Base-by-base conservation (phyloP, 2,329 filamentous ascomycete genomes). In the Septoria linicola region DNA sequence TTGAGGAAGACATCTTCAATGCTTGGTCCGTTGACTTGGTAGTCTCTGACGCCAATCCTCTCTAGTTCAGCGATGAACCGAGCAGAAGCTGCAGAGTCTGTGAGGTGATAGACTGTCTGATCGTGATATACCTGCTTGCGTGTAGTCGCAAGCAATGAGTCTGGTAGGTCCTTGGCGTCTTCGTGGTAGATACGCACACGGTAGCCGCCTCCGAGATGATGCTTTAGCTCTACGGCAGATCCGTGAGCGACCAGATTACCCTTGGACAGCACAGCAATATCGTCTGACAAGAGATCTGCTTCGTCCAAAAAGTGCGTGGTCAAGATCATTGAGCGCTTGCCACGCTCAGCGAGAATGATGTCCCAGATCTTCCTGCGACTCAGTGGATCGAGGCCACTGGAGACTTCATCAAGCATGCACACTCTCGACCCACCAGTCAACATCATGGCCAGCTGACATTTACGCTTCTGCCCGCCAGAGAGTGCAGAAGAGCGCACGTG, bases 241-340 rank as follows among this genome's bases (percentile, higher is more conserved):
- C 91, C 91, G 60, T 89, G 78, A 0, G 88, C 89, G 49, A 89
- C 88, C 2, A 96, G 76, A 1, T 82, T 83, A 16, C 91, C 91
- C 65, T 89, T 91, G 3, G 89, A 95, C 8, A 96, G 73, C 46
- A 96, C 89, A 1, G 85, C 88, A 58, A 96, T 95, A 55, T 91
- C 85, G 65, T 96, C 92, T 0, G 90, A 87, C 1, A 96, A 78
- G 1, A 96, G 76, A 65, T 96, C 91, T 0, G 91, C 92, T 70
- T 96, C 92, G 63, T 96, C 92, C 7, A 96, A 77, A 68, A 96
- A 96, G 68, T 96, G 92, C 0, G 91, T 96, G 0, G 91, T 96
- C 51, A 96, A 70, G 35, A 96, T 81, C 61, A 96, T 87, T 0
- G 91, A 95, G 35, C 91, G 78, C 53, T 78, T 78, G 16, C 89